phyloP scores from a whole-genome alignment of 192 early-diverging fungal genomes.

The Linnemannia exigua region DNA sequence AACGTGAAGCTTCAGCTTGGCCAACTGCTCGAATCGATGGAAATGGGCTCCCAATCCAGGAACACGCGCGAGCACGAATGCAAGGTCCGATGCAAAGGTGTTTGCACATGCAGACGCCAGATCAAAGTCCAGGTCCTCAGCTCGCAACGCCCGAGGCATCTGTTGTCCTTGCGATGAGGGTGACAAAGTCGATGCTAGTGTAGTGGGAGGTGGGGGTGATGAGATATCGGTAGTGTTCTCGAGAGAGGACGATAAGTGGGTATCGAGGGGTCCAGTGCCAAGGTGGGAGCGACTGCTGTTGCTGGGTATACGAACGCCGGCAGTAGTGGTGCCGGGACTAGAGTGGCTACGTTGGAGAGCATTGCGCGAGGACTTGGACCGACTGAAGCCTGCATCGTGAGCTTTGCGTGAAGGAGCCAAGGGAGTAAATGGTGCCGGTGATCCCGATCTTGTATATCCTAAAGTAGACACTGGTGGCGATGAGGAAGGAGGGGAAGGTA shows the following conservation, averaged over 20 bases:
- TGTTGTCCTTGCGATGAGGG: not conserved
- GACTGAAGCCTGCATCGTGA: not conserved
- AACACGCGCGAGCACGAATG: conserved; percentile 47
- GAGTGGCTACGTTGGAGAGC: conserved; percentile 38
- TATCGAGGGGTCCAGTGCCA: not conserved
- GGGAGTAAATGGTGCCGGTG: conserved; percentile 13
- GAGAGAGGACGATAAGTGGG: not conserved
- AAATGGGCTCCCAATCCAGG: conserved; percentile 53
- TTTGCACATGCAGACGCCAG: conserved; percentile 50
- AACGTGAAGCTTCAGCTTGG: conserved; percentile 55
- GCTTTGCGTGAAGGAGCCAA: conserved; percentile 2
- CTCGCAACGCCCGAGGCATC: conserved; percentile 5
- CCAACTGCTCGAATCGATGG: conserved; percentile 51
- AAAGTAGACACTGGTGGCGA: not conserved
- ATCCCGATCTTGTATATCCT: conserved; percentile 6
- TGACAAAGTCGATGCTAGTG: conserved; percentile 1
- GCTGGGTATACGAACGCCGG: conserved; percentile 5
- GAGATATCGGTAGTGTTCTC: not conserved
- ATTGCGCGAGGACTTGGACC: conserved; percentile 7
- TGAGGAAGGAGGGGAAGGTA: conserved; percentile 17
- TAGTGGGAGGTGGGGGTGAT: not conserved
- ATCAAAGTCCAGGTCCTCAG: conserved; percentile 52
- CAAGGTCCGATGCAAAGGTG: conserved; percentile 49
- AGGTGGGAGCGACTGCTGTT: not conserved
- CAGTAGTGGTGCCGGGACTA: conserved; percentile 19